Conservation (phyloP, 2,329 filamentous ascomycete species). For the Ceratocystis diversiconidia region DNA sequence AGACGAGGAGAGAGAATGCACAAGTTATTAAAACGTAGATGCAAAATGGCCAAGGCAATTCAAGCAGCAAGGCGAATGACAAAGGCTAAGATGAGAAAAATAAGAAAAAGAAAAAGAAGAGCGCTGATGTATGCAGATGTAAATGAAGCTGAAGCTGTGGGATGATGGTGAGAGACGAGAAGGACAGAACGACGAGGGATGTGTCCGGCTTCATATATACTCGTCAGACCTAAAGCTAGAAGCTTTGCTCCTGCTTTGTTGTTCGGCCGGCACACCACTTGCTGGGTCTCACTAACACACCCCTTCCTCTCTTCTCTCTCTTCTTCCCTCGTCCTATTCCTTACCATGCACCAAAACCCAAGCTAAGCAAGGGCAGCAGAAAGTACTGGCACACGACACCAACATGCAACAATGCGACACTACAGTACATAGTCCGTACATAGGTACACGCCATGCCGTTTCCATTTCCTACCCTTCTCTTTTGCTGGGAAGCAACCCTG, state of each 20-base stretch:
- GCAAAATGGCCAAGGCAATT: not conserved
- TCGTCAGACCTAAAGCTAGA: not conserved
- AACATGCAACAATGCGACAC: not conserved
- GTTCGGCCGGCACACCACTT: not conserved
- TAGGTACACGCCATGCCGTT: not conserved
- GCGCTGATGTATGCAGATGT: constrained; percentile 1
- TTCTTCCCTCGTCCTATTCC: not conserved
- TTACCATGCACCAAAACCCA: not conserved
- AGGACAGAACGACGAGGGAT: not conserved
- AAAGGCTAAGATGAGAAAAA: not conserved
- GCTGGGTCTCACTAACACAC: constrained; percentile 1
- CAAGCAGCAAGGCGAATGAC: not conserved
- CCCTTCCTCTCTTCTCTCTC: not conserved
- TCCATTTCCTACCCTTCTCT: not conserved
- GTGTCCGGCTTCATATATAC: constrained; percentile 6
- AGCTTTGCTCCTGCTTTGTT: not conserved
- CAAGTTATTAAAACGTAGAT: constrained; percentile 5
- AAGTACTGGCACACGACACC: not conserved
- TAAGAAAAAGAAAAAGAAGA: not conserved
- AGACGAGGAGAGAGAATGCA: not conserved
- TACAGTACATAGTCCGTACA: not conserved
- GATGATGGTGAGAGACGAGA: not conserved
- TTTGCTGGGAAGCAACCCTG: not conserved
- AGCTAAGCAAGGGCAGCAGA: not conserved
- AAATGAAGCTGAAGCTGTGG: not conserved